Conservation (phyloP, 148 eudicot genomes). For the Rhododendron williamsianum region DNA sequence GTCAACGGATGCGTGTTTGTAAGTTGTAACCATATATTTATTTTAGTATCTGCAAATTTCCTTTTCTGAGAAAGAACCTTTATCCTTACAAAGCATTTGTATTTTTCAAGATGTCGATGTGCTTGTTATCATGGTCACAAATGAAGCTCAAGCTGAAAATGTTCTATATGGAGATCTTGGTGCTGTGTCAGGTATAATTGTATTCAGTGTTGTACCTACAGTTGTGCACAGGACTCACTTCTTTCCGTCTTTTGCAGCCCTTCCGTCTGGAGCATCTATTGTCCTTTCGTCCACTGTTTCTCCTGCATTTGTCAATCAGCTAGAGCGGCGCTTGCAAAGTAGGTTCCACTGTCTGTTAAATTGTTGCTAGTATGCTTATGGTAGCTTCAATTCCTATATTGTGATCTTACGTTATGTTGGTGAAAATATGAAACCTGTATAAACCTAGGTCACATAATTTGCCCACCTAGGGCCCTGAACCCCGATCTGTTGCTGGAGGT, state of each 20-base stretch:
- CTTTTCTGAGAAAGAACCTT: not conserved
- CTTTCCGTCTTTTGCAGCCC: constrained; percentile 40
- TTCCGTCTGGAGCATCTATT: constrained; percentile 71
- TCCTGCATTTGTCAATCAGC: constrained; percentile 78
- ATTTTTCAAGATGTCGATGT: constrained; percentile 71
- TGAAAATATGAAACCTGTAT: not conserved
- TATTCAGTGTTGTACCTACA: not conserved
- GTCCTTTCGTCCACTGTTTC: constrained; percentile 93
- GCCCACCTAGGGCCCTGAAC: not conserved
- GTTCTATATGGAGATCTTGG: constrained; percentile 82
- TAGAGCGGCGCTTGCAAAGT: constrained; percentile 78
- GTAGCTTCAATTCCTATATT: not conserved
- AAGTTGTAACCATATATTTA: not conserved
- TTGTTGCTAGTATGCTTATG: not conserved
- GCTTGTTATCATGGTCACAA: constrained; percentile 93
- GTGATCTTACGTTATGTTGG: not conserved
- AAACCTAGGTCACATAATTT: not conserved
- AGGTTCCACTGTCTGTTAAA: constrained; percentile 18
- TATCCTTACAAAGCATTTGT: constrained; percentile 8
- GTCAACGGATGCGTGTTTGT: not conserved
- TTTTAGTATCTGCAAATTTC: not conserved
- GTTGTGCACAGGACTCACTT: constrained; percentile 16
- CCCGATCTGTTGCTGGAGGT: not conserved
- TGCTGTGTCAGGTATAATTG: constrained; percentile 66
- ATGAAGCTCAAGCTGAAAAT: constrained; percentile 96